These are phyloP conservation scores for Chrysoporthe austroafricana DNA, from an alignment of 2,329 filamentous ascomycete genomes.

Conservation along the genomic window DNA sequence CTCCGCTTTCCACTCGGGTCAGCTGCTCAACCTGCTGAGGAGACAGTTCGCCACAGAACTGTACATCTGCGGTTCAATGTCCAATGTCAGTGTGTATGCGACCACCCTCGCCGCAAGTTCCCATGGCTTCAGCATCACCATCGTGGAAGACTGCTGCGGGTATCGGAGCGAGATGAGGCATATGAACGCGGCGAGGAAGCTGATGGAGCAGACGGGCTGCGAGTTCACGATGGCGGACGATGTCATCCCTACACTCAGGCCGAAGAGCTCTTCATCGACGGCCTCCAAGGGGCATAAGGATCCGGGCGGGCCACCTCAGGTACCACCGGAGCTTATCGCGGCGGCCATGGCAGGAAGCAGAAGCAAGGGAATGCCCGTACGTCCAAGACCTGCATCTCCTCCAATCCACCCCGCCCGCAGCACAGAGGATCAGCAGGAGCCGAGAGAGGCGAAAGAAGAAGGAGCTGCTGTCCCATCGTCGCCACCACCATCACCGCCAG, in stretches of 20 bases:
- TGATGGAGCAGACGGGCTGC: constrained; percentile 76
- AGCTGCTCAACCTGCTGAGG: constrained; percentile 76
- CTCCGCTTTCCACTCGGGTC: constrained; percentile 80
- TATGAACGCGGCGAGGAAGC: constrained; percentile 68
- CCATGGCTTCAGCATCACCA: constrained; percentile 83
- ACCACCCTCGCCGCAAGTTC: constrained; percentile 89
- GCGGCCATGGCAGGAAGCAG: constrained; percentile 25
- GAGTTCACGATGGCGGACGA: constrained; percentile 63
- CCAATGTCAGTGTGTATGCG: constrained; percentile 87
- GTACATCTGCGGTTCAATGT: constrained; percentile 84
- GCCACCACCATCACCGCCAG: constrained; percentile 6
- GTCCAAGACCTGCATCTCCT: constrained; percentile 26
- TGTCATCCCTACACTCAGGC: constrained; percentile 46
- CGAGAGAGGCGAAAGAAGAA: neutral
- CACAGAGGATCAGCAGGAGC: constrained; percentile 16
- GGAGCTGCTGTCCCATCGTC: constrained; percentile 18
- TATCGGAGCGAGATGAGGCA: constrained; percentile 74
- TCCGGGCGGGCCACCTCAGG: constrained; percentile 27
- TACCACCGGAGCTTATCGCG: constrained; percentile 26
- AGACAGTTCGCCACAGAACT: constrained; percentile 87
- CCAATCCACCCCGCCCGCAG: constrained; percentile 18
- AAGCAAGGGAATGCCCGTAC: constrained; percentile 28
- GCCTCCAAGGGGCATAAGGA: constrained; percentile 27
- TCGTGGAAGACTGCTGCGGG: constrained; percentile 88
- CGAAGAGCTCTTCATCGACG: constrained; percentile 29